Evolutionary conservation across 2,329 filamentous ascomycete genomes (phyloP), one percentile per base, ranked within the genome.

Genomic region (Venturia oleaginea): DNA sequence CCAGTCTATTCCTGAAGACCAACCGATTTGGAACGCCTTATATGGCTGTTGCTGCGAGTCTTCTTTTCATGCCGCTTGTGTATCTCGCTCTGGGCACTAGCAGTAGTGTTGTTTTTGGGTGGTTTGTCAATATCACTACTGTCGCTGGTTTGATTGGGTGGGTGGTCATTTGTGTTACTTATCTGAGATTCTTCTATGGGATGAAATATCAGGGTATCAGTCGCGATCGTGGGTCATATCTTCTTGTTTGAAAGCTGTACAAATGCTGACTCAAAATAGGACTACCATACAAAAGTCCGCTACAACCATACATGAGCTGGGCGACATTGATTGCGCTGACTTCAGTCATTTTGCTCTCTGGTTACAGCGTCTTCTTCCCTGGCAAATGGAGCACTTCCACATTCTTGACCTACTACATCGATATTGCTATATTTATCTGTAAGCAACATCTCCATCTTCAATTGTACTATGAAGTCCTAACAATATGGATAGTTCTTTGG

Each of bases 181-280:
- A 81, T 72, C 79, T 80, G 66, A 79, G 72, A 69, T 80, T 81
- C 69, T 73, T 80, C 40, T 74, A 74, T 38, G 79, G 79, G 2
- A 74, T 78, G 48, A 69, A 70, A 17, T 79, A 78, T 5, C 79
- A 81, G 65, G 75, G 75, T 61, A 76, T 81, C 62, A n/a, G 65
- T 46, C 42, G 42, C 11, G 19, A 46, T 46, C 42, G 42, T 46
- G 22, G 7, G 42, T 46, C 42, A 19, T 19, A n/a, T 22, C 6
- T 13, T 13, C 37, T 8, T n/a, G n/a, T n/a, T 40, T 40, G 37
- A 40, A 40, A 13, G 11, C 37, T 7, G 43, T 11, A 46, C 19
- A 3, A 3, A 7, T 46, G 2, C 19, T 64, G 68, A n/a, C 22
- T 15, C 3, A 4, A 6, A 46, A 3, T 5, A 54, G 24, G 48